Evolutionary conservation across 2,329 filamentous ascomycete genomes (phyloP).

Genomic region (Akanthomyces lecanii): DNA sequence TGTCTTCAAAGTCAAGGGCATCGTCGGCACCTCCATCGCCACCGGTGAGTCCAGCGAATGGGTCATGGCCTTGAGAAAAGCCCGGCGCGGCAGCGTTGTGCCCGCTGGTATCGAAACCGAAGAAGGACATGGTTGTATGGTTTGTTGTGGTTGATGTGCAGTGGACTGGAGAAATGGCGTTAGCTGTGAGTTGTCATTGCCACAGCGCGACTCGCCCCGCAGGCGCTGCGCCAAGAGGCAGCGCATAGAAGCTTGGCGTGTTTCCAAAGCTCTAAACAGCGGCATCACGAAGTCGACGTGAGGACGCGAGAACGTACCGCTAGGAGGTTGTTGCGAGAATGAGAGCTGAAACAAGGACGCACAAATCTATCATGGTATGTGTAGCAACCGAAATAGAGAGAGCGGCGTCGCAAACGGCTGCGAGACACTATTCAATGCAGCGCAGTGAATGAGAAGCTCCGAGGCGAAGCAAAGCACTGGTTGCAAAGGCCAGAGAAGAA

Average conservation of each 20-base stretch:
- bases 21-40: slow-evolving; percentile 46
- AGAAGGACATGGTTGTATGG: slow-evolving; percentile 71
- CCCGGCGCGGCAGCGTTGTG: slow-evolving; percentile 68
- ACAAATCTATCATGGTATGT: slow-evolving; percentile 42
- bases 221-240: background rate
- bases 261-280: background rate
- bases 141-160: slow-evolving; percentile 21
- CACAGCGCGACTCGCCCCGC: background rate
- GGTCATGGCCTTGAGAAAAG: slow-evolving; percentile 79
- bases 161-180: background rate
- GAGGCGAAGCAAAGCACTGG: background rate
- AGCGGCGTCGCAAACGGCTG: slow-evolving; percentile 10
- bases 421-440: background rate
- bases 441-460: background rate
- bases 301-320: slow-evolving; percentile 32
- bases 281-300: too few species aligned
- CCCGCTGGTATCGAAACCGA: slow-evolving; percentile 70
- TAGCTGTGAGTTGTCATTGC: background rate
- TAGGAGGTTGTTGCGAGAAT: slow-evolving; percentile 34
- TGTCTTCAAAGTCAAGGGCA: slow-evolving; percentile 82
- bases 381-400: slow-evolving; percentile 17
- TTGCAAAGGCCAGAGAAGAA: background rate
- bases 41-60: slow-evolving; percentile 77
- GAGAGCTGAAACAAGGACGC: slow-evolving; percentile 28
- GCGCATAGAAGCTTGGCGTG: background rate